A percentile compares a stretch with the other conserved stretches of the same genome.
These are phyloP conservation scores for Nidularia sp. DNA, from an alignment of 768 basidiomycete genomes.

Conservation along the genomic window DNA sequence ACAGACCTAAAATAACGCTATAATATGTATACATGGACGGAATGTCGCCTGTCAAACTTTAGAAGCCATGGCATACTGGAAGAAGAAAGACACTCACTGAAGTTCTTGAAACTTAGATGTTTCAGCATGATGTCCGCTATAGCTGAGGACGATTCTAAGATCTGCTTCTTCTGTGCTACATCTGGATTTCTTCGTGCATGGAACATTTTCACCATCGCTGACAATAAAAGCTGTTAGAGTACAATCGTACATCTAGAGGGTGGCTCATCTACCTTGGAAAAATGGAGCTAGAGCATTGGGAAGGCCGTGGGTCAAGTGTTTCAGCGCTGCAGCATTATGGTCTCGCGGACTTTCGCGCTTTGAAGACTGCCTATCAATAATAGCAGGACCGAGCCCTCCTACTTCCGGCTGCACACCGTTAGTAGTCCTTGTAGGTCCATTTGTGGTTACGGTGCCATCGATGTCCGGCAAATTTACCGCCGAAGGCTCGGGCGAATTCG, in stretches of 20 bases:
- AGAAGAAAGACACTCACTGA: conserved; percentile 37
- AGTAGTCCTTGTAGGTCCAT: conserved; percentile 19
- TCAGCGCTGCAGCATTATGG: conserved; percentile 71
- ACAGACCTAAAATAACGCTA: conserved; percentile 41
- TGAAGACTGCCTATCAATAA: conserved; percentile 17
- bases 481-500: conserved; percentile 41
- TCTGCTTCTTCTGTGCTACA: conserved; percentile 70
- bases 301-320: conserved; percentile 75
- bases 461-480: conserved; percentile 35
- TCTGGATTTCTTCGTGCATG: conserved; percentile 79
- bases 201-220: conserved; percentile 86
- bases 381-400: conserved; percentile 6
- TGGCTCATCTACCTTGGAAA: conserved; percentile 64
- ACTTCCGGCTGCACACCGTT: conserved; percentile 22
- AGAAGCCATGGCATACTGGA: neutral
- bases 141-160: conserved; percentile 60
- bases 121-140: conserved; percentile 72
- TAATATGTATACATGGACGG: conserved; percentile 40
- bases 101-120: conserved; percentile 53
- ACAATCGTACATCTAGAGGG: conserved; percentile 1
- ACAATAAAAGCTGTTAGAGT: neutral
- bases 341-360: conserved; percentile 46
- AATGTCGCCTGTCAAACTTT: conserved; percentile 16
- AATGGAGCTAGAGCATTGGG: conserved; percentile 76
- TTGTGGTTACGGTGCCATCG: conserved; percentile 24